Evolutionary conservation across 108 stramenopile genomes (phyloP).

Genomic region (Fragilariopsis cylindrus): DNA sequence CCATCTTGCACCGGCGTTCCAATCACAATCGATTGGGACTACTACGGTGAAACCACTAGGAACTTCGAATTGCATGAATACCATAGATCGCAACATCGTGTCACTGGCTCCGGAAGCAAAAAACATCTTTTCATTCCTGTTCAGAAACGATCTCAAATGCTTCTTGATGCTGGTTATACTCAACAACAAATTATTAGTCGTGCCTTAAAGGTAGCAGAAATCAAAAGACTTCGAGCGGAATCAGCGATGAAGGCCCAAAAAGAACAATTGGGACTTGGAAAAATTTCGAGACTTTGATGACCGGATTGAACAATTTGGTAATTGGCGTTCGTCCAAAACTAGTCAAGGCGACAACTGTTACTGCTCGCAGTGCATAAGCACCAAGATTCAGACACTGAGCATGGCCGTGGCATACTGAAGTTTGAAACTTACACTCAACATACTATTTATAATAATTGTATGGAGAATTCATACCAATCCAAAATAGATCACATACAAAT

Average conservation of each 20-base stretch:
- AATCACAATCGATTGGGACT: conserved; percentile 34
- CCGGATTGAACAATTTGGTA: background rate
- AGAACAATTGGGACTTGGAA: background rate
- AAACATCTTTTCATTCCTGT: conserved; percentile 30
- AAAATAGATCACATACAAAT: conserved; percentile 4
- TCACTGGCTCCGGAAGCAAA: background rate
- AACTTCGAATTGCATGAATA: conserved; percentile 30
- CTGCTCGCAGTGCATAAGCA: conserved; percentile 23
- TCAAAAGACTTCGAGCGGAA: conserved; percentile 25
- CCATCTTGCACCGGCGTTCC: conserved; percentile 37
- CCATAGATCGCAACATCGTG: conserved; percentile 8
- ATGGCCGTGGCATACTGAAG: no score
- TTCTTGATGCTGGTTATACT: conserved; percentile 27
- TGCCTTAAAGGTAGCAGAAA: conserved; percentile 21
- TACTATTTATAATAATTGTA: background rate
- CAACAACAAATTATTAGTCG: conserved; percentile 21
- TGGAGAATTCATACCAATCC: background rate
- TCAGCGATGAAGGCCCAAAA: conserved; percentile 4
- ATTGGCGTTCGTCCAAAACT: conserved; percentile 15
- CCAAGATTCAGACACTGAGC: no score
- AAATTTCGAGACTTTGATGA: conserved; percentile 1
- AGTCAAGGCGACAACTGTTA: conserved; percentile 11
- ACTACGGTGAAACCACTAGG: conserved; percentile 8
- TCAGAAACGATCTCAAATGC: conserved; percentile 26
- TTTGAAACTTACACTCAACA: no score